Conservation (phyloP, 345 rosid species). For the Rhodamnia argentea region DNA sequence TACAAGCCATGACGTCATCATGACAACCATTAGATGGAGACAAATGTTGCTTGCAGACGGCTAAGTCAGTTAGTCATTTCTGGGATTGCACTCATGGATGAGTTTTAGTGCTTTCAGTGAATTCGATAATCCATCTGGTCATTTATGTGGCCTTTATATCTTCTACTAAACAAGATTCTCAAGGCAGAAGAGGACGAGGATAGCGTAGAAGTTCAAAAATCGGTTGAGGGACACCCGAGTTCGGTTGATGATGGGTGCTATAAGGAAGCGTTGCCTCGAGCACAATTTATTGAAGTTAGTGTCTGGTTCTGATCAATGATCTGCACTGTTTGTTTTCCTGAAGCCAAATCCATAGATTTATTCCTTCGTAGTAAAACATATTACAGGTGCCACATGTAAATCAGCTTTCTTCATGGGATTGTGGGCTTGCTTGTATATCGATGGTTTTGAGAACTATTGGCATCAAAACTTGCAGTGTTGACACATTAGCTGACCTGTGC, state of each 20-base stretch:
- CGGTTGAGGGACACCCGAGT: neutral
- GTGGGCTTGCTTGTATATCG: slow-evolving; percentile 88
- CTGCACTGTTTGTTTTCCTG: neutral
- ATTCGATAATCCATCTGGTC: slow-evolving; percentile 2
- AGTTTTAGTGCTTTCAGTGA: neutral
- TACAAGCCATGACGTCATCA: neutral
- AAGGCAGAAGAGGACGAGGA: slow-evolving; percentile 30
- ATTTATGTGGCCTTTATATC: slow-evolving; percentile 60
- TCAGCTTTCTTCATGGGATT: slow-evolving; percentile 85
- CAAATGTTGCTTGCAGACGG: neutral
- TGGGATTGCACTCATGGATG: neutral
- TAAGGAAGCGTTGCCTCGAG: slow-evolving; percentile 22
- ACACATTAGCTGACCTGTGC: slow-evolving; percentile 57
- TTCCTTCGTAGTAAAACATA: neutral
- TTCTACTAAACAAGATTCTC: slow-evolving; percentile 50
- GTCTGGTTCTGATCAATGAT: neutral
- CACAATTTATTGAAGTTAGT: slow-evolving; percentile 43
- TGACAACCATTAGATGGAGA: neutral
- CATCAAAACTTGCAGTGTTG: slow-evolving; percentile 35
- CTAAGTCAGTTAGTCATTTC: neutral
- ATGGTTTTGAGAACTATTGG: slow-evolving; percentile 83
- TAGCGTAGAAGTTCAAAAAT: neutral
- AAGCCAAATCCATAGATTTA: neutral
- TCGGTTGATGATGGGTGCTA: slow-evolving; percentile 8
- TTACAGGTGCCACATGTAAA: slow-evolving; percentile 71